Conservation (phyloP, 2,329 filamentous ascomycete genomes). For the Fusarium mundagurra region DNA sequence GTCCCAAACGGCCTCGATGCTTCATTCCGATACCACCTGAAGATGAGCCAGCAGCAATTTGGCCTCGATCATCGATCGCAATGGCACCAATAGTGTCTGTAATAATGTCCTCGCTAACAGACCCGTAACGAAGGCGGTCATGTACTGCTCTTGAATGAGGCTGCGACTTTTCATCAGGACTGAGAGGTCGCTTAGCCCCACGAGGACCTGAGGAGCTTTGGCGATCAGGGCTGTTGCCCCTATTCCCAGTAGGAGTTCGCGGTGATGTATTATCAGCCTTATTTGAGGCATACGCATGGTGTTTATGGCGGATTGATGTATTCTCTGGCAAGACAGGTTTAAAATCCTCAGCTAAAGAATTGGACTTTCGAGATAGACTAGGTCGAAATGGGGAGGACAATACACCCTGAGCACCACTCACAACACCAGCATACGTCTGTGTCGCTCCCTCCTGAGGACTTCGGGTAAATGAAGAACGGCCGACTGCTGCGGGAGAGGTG, state of each 20-base stretch:
- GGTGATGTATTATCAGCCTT: slow-evolving; percentile 34
- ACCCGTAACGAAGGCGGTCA: slow-evolving; percentile 31
- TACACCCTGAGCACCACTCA: slow-evolving; percentile 9
- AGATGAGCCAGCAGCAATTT: slow-evolving; percentile 93
- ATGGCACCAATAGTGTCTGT: slow-evolving; percentile 97
- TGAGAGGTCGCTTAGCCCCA: slow-evolving; percentile 50
- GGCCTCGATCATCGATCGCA: slow-evolving; percentile 84
- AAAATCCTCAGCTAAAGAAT: slow-evolving; percentile 1
- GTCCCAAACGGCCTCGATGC: slow-evolving; percentile 88
- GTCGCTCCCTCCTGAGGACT: slow-evolving; percentile 21
- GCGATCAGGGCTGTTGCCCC: not conserved
- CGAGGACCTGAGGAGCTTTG: slow-evolving; percentile 36
- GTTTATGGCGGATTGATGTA: not conserved
- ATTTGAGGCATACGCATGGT: slow-evolving; percentile 6
- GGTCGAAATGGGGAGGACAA: slow-evolving; percentile 16
- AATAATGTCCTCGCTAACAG: slow-evolving; percentile 68
- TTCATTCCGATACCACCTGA: slow-evolving; percentile 99
- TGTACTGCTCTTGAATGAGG: slow-evolving; percentile 23
- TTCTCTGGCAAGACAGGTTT: slow-evolving; percentile 3
- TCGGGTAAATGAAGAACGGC: slow-evolving; percentile 9
- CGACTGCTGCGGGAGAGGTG: slow-evolving; percentile 13
- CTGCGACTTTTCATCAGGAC: slow-evolving; percentile 23
- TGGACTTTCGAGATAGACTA: slow-evolving; percentile 11
- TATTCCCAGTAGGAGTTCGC: not conserved
- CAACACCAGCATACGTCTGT: slow-evolving; percentile 29